A percentile compares a stretch with the other conserved stretches of the same genome.
Evolutionary conservation across 2,329 filamentous ascomycete genomes (phyloP).

Genomic region (Cladosporium sphaerospermum): DNA sequence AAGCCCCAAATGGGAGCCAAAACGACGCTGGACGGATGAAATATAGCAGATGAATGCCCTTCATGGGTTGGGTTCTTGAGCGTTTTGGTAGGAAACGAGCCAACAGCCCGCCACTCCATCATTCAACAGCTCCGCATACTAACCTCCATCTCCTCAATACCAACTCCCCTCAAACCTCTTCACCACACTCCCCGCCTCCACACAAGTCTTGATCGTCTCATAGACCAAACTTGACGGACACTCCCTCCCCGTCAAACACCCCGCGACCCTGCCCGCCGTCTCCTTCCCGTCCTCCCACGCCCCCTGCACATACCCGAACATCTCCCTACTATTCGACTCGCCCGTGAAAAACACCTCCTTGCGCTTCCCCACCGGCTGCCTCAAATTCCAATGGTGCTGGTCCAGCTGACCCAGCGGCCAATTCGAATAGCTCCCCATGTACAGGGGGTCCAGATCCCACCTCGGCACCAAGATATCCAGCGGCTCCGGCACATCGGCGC

Average conservation of each 20-base stretch:
- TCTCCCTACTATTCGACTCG: neutral
- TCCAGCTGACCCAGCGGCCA: constrained; percentile 60
- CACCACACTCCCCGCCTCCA: neutral
- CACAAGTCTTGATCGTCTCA: constrained; percentile 5
- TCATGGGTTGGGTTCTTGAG: no score
- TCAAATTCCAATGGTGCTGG: constrained; percentile 57
- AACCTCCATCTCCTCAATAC: neutral
- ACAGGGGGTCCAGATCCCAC: constrained; percentile 48
- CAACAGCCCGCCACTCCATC: no score
- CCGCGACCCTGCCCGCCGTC: neutral
- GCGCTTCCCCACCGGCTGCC: constrained; percentile 50
- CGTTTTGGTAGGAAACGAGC: no score
- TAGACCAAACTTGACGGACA: constrained; percentile 8
- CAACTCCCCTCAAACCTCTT: neutral
- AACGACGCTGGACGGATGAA: no score
- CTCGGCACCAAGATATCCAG: constrained; percentile 56
- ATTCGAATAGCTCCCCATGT: constrained; percentile 60
- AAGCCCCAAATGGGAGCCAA: no score
- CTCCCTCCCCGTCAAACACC: neutral
- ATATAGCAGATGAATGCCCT: no score
- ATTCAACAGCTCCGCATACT: no score
- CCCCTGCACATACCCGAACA: constrained; percentile 8
- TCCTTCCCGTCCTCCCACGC: constrained; percentile 9
- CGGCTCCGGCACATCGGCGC: constrained; percentile 53
- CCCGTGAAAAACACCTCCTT: constrained; percentile 7